phyloP scores from a whole-genome alignment of 2,329 filamentous ascomycete species.

The Exophiala alcalophila region DNA sequence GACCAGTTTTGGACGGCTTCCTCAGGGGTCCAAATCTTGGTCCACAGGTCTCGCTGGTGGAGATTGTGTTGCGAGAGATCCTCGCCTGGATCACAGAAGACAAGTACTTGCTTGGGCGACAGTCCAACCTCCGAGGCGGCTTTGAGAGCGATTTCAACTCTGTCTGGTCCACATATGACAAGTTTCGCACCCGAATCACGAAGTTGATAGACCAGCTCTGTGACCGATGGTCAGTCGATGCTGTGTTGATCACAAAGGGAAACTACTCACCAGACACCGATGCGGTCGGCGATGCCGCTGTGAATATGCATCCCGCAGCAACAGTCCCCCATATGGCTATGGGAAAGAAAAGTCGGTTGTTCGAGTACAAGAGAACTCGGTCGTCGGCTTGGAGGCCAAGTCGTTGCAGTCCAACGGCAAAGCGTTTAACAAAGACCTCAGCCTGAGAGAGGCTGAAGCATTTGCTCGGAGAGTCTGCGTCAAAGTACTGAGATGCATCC shows the following conservation, averaged over 20 bases:
- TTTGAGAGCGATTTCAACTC: background rate
- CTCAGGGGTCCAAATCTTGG: constrained; percentile 6
- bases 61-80: constrained; percentile 35
- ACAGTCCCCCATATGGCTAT: constrained; percentile 42
- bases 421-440: background rate
- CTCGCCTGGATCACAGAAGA: constrained; percentile 48
- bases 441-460: background rate
- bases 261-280: constrained; percentile 23
- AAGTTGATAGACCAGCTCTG: constrained; percentile 49
- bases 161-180: background rate
- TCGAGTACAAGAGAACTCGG: constrained; percentile 17
- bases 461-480: background rate
- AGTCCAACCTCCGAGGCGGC: background rate
- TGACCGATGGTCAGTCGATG: constrained; percentile 16
- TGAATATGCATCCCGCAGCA: constrained; percentile 49
- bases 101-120: constrained; percentile 43
- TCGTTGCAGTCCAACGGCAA: constrained; percentile 1
- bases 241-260: background rate
- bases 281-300: constrained; percentile 50
- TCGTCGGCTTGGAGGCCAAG: constrained; percentile 12
- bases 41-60: constrained; percentile 1
- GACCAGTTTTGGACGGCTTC: constrained; percentile 2
- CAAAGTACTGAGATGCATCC: constrained; percentile 2
- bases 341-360: constrained; percentile 28
- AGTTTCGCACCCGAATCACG: constrained; percentile 36